Percentiles rank a stretch among this genome's conserved stretches.
Evolutionary conservation across 106 monocot genomes (phyloP).

Genomic region (Phalaenopsis equestris): DNA sequence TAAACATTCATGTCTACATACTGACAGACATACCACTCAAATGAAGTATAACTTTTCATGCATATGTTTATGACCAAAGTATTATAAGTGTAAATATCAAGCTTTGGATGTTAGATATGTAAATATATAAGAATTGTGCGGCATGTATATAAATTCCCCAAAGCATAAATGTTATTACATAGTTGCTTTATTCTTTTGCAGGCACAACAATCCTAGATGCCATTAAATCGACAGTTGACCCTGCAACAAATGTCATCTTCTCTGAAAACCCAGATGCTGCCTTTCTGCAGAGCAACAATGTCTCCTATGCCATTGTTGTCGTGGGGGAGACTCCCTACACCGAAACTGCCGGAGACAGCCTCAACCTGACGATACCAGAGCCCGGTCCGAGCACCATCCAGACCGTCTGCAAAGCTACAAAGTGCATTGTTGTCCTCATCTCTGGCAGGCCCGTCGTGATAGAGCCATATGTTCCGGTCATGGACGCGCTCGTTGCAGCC

Average conservation of each 20-base stretch:
- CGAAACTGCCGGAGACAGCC: constrained; percentile 39
- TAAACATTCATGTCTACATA: no score
- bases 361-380: constrained; percentile 38
- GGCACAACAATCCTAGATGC: constrained; percentile 64
- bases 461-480: constrained; percentile 22
- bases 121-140: no score
- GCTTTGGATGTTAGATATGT: no score
- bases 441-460: constrained; percentile 55
- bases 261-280: constrained; percentile 32
- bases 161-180: not conserved
- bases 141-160: no score
- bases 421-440: constrained; percentile 49
- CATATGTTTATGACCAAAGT: no score
- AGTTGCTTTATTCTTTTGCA: not conserved
- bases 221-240: constrained; percentile 46
- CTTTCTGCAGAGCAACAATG: constrained; percentile 18
- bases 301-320: constrained; percentile 52
- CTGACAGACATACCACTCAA: no score
- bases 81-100: no score
- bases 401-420: constrained; percentile 24
- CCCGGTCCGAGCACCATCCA: constrained; percentile 38
- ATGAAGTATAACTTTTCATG: no score
- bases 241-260: constrained; percentile 38
- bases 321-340: constrained; percentile 58
- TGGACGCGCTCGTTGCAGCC: constrained; percentile 52